Percentiles rank a stretch among this genome's conserved stretches.
phyloP scores from a whole-genome alignment of 495 filamentous ascomycete species.

The Annulohypoxylon moriforme region DNA sequence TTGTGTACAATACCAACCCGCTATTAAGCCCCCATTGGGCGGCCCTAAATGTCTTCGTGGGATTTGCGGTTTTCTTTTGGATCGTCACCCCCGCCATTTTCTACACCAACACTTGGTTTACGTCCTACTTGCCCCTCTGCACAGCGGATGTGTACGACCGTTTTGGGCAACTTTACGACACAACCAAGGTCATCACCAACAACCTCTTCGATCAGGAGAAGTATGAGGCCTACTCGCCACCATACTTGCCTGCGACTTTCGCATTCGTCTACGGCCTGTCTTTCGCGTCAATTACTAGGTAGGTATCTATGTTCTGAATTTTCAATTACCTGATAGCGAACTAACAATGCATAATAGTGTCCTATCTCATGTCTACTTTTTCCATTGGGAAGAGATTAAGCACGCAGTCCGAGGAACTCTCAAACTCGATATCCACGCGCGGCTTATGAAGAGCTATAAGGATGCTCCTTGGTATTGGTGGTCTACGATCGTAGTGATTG shows the following conservation, averaged over 20 bases:
- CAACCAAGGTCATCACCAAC: conserved; percentile 36
- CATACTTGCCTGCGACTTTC: conserved; percentile 45
- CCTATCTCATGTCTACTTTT: conserved; percentile 44
- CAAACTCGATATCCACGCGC: conserved; percentile 48
- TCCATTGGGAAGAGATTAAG: conserved; percentile 45
- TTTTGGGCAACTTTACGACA: conserved; percentile 44
- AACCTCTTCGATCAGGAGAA: conserved; percentile 44
- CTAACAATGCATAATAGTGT: conserved; percentile 50
- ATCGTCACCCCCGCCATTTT: conserved; percentile 50
- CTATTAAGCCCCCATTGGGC: conserved; percentile 45
- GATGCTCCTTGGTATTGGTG: conserved; percentile 49
- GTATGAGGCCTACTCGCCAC: conserved; percentile 44
- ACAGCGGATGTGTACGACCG: conserved; percentile 46
- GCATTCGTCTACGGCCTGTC: conserved; percentile 47
- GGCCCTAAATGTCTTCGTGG: conserved; percentile 43
- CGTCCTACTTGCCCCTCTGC: conserved; percentile 44
- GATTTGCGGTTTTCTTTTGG: conserved; percentile 47
- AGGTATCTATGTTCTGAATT: conserved; percentile 46
- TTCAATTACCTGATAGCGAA: conserved; percentile 41
- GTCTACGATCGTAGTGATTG: conserved; percentile 40
- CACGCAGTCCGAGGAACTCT: conserved; percentile 45
- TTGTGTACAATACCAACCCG: conserved; percentile 47
- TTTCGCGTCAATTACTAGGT: conserved; percentile 55
- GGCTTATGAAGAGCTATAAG: conserved; percentile 44
- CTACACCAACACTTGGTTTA: conserved; percentile 49